Evolutionary conservation across 345 rosid genomes (phyloP).

Genomic region (Noccaea bulbosa): DNA sequence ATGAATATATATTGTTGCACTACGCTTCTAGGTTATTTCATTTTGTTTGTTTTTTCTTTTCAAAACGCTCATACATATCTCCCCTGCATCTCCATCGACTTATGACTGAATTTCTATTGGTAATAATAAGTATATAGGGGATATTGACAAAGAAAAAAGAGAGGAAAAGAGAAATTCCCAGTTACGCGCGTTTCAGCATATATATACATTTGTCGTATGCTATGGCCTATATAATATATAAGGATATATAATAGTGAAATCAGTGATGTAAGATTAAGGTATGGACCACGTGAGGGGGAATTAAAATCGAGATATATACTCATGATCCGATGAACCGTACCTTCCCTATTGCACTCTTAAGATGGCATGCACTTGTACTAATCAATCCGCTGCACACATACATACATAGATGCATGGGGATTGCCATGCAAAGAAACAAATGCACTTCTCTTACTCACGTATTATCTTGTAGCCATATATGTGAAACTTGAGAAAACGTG

Average conservation of each 20-base stretch:
- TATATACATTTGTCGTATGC: slow-evolving; percentile 4
- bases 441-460: slow-evolving; percentile 39
- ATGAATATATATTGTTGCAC: too few species aligned
- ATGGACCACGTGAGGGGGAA: slow-evolving; percentile 41
- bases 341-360: slow-evolving; percentile 35
- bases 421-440: slow-evolving; percentile 47
- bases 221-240: slow-evolving; percentile 1
- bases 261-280: slow-evolving; percentile 34
- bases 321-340: slow-evolving; percentile 47
- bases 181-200: slow-evolving; percentile 3
- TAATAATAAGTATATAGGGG: slow-evolving; percentile 9
- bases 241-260: neutral
- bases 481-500: slow-evolving; percentile 43
- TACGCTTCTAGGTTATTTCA: neutral
- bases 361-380: slow-evolving; percentile 47
- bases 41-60: neutral
- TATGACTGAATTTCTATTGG: slow-evolving; percentile 12
- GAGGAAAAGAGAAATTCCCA: neutral
- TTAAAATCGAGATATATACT: slow-evolving; percentile 36
- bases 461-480: slow-evolving; percentile 38
- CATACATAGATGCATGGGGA: slow-evolving; percentile 33
- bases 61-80: slow-evolving; percentile 20
- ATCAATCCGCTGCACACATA: slow-evolving; percentile 39
- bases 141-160: slow-evolving; percentile 20
- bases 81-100: slow-evolving; percentile 31